phyloP scores from a whole-genome alignment of 306 rosid species.

The Quercus berberidifolia region DNA sequence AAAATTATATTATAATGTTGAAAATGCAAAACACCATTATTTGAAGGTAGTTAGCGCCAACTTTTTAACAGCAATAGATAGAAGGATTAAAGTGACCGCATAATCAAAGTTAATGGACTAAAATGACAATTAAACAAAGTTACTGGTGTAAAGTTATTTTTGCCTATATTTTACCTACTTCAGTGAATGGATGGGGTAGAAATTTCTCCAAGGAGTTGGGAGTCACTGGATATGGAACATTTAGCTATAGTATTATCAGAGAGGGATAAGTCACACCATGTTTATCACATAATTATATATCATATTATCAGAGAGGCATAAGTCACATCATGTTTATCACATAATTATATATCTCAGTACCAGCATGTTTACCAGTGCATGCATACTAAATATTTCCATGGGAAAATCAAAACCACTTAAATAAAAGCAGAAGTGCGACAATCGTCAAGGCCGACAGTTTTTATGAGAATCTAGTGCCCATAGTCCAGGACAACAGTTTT shows the following conservation, averaged over 20 bases:
- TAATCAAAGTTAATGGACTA: too few species aligned
- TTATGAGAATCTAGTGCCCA: neutral
- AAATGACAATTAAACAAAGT: too few species aligned
- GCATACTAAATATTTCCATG: neutral
- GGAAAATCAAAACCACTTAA: neutral
- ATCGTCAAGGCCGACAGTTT: constrained; percentile 2
- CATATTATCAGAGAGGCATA: neutral
- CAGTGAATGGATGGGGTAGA: too few species aligned
- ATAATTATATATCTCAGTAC: neutral
- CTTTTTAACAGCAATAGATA: too few species aligned
- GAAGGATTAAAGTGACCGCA: too few species aligned
- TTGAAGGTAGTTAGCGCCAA: too few species aligned
- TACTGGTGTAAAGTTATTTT: too few species aligned
- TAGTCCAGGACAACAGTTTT: constrained; percentile 7
- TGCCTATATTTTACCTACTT: too few species aligned
- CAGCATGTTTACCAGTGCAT: neutral
- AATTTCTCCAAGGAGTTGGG: neutral
- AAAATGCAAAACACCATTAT: too few species aligned
- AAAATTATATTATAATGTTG: too few species aligned
- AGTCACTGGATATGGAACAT: neutral
- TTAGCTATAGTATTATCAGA: neutral
- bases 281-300: neutral
- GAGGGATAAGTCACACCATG: neutral
- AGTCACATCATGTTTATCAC: neutral
- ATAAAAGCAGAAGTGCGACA: neutral